Evolutionary conservation across 208 protist species (phyloP).

Genomic region (Angomonas ambiguus): DNA sequence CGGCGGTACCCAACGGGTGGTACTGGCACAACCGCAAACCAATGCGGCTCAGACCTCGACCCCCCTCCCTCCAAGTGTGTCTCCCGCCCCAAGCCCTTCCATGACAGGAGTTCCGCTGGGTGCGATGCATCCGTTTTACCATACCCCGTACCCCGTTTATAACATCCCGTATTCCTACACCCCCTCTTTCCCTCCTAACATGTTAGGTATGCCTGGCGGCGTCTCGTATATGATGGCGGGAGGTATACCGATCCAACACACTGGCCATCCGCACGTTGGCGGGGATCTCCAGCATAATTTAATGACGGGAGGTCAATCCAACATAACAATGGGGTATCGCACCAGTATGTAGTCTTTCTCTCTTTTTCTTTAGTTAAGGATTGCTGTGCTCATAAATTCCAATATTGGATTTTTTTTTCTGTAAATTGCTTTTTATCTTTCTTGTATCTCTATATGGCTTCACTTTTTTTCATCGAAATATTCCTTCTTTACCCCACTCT

Average conservation of each 20-base stretch:
- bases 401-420: too few relatives aligned
- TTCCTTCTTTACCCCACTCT: slow-evolving; percentile 9
- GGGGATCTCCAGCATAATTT: too few relatives aligned
- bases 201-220: not conserved
- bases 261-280: too few relatives aligned
- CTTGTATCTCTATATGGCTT: too few relatives aligned
- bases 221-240: too few relatives aligned
- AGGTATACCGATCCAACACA: too few relatives aligned
- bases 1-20: too few relatives aligned
- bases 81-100: not conserved
- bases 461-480: slow-evolving; percentile 8
- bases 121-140: not conserved
- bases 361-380: slow-evolving; percentile 9
- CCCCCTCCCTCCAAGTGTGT: not conserved
- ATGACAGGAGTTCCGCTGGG: not conserved
- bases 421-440: slow-evolving; percentile 17
- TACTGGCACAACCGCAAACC: not conserved
- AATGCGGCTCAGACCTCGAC: not conserved
- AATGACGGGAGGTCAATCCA: too few relatives aligned
- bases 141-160: not conserved
- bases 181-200: not conserved
- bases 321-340: too few relatives aligned
- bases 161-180: not conserved
- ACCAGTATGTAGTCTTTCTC: too few relatives aligned
- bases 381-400: not conserved